Percentiles rank a stretch among this genome's conserved stretches.
Evolutionary conservation across 2,329 filamentous ascomycete genomes (phyloP).

Genomic region (Bipolaris cookei): DNA sequence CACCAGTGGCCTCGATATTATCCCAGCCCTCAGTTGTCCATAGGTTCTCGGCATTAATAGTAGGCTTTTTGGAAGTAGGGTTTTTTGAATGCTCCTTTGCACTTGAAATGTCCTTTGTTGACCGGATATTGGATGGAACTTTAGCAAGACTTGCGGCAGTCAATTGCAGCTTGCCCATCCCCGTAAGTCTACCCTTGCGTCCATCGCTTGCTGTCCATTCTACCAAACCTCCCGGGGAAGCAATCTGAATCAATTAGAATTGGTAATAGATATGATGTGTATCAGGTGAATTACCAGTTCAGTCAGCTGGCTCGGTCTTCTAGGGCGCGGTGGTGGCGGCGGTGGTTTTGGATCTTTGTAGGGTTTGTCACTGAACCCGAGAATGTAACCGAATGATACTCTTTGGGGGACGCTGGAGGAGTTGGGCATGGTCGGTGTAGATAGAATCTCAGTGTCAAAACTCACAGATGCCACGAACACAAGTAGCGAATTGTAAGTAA

Average conservation of each 20-base stretch:
- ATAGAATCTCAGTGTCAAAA: not conserved
- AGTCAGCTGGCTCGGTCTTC: conserved; percentile 13
- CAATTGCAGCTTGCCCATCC: conserved; percentile 23
- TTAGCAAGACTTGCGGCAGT: conserved; percentile 22
- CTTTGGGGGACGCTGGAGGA: conserved; percentile 17
- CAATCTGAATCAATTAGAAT: conserved; percentile 23
- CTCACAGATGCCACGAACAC: too few species aligned
- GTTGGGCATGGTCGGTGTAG: conserved; percentile 21
- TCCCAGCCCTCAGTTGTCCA: not conserved
- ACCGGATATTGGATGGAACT: conserved; percentile 14
- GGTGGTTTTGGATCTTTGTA: conserved; percentile 33
- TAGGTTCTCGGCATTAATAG: not conserved
- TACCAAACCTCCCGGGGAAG: conserved; percentile 33
- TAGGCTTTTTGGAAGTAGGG: not conserved
- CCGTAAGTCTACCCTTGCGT: conserved; percentile 35
- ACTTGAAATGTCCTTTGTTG: not conserved
- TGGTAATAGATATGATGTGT: not conserved
- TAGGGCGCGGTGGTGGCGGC: conserved; percentile 9
- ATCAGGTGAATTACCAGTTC: conserved; percentile 18
- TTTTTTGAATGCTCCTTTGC: conserved; percentile 8
- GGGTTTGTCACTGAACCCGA: conserved; percentile 40
- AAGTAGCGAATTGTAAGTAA: not conserved
- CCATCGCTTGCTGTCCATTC: conserved; percentile 46
- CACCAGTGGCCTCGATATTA: not conserved
- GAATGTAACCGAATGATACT: conserved; percentile 37